Evolutionary conservation across 1,139 yeast species (phyloP).

Genomic region (Lodderomyces jiufengensis): DNA sequence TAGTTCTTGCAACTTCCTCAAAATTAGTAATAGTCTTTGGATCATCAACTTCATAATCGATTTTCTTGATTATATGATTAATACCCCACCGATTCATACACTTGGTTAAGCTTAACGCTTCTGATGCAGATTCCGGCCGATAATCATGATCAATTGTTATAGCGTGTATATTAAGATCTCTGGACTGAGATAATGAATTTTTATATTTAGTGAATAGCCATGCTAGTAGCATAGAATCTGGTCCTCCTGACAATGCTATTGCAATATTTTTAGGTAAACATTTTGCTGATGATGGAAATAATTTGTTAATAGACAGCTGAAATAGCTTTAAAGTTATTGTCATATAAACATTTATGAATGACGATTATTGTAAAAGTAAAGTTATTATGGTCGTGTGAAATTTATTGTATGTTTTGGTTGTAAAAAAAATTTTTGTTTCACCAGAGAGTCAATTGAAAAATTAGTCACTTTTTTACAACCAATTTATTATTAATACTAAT

Average conservation of each 20-base stretch:
- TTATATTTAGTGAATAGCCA: conserved; percentile 35
- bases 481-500: not conserved
- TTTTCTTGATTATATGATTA: conserved; percentile 31
- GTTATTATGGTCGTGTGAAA: conserved; percentile 5
- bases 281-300: conserved; percentile 6
- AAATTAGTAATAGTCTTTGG: conserved; percentile 30
- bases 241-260: conserved; percentile 77
- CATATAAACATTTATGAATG: conserved; percentile 4
- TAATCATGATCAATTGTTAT: conserved; percentile 59
- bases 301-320: not conserved
- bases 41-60: conserved; percentile 30
- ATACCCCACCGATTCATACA: conserved; percentile 38
- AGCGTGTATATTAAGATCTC: conserved; percentile 34
- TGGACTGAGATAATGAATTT: conserved; percentile 9
- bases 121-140: conserved; percentile 44
- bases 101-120: conserved; percentile 42
- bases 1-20: conserved; percentile 56
- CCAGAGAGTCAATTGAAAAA: not conserved
- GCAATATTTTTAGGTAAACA: conserved; percentile 17
- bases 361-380: too few relatives aligned
- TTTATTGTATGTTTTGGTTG: not conserved
- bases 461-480: conserved; percentile 4
- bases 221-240: conserved; percentile 71
- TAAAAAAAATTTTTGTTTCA: not conserved
- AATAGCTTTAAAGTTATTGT: conserved; percentile 6